These are phyloP conservation scores for Strobilomyces confusus DNA, from an alignment of 768 basidiomycete species.

Conservation along the genomic window DNA sequence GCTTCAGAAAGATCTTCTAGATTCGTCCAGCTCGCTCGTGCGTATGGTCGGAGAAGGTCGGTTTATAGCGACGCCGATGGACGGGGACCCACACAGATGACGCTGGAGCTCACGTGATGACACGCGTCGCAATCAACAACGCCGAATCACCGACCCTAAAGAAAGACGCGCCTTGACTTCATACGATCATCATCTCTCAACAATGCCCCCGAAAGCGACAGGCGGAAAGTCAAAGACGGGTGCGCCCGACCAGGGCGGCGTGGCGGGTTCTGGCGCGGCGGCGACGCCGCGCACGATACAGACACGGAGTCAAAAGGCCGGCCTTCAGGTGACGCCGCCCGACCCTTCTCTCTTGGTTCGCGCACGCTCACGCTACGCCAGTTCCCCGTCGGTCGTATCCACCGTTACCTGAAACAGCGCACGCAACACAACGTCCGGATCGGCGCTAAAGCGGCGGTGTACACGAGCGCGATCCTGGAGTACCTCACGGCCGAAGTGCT, in stretches of 20 bases:
- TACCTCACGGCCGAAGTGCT: constrained; percentile 96
- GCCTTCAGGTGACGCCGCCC: constrained; percentile 83
- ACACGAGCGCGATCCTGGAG: constrained; percentile 93
- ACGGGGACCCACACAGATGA: background rate
- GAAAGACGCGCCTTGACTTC: constrained; percentile 28
- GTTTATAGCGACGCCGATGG: no score
- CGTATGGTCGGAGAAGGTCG: no score
- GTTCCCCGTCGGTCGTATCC: constrained; percentile 98
- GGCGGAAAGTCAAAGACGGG: constrained; percentile 64
- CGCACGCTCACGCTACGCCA: constrained; percentile 27
- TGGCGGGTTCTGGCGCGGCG: constrained; percentile 30
- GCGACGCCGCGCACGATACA: constrained; percentile 41
- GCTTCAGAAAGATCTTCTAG: no score
- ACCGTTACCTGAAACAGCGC: constrained; percentile 88
- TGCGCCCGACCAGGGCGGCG: constrained; percentile 19
- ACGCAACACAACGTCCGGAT: constrained; percentile 94
- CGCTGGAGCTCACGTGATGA: background rate
- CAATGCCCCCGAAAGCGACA: constrained; percentile 51
- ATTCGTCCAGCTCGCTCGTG: no score
- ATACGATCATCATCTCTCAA: constrained; percentile 28
- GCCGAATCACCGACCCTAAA: constrained; percentile 34
- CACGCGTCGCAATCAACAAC: constrained; percentile 6
- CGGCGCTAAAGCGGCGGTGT: constrained; percentile 96
- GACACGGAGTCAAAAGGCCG: constrained; percentile 80
- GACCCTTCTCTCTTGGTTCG: constrained; percentile 11